Base-by-base conservation (phyloP, 1,284 basidiomycete species). In the Cutaneotrichosporon arboriforme region DNA sequence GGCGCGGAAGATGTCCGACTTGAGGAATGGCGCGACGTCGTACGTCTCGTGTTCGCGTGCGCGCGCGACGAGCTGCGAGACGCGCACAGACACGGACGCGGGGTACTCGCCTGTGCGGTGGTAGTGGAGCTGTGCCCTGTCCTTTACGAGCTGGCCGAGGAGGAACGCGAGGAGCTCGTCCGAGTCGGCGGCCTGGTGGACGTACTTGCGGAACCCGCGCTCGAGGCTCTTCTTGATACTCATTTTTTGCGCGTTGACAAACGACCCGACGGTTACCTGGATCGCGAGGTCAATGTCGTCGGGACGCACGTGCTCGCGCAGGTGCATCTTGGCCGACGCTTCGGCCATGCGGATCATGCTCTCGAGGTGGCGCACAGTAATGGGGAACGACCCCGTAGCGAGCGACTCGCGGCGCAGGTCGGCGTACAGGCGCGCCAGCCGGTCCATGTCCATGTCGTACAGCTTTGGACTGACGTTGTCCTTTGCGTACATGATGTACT, bases 301-400 rank as follows among this genome's bases (percentile, higher is more conserved):
- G 13, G 85, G 80, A 37, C 96, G 84, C 44, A 98, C 96, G 68
- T 90, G 97, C 74, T 98, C 96, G 46, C 96, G 82, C 59, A 99
- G 78, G 55, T 93, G 87, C 94, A 99, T 98, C 80, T 97, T 97
- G 42, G 94, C 96, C 64, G 88, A 91, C 14, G 96, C 93, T 74
- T 99, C 94, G 1, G 91, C 84, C 96, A 98, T 98, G 41, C 96
- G 85, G 75, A 99, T 98, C 89, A 97, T 97, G 70, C 90, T 93
- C 77, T 99, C 96, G 57, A 99, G 77, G 70, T 97, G 96, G 60
- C 96, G 88, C 44, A 98, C 89, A 4, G 96, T 99, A 72, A 99
- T 97, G 4, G 94, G 94, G 78, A 90, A 97, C 18, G 91, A 97
- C 34, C 94, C 94, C 1, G 96, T 99, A 14, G 91, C 90, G 61